Percentiles rank a stretch among this genome's conserved stretches.
phyloP scores from a whole-genome alignment of 2,329 filamentous ascomycete genomes.

The Hymenoscyphus infarciens region DNA sequence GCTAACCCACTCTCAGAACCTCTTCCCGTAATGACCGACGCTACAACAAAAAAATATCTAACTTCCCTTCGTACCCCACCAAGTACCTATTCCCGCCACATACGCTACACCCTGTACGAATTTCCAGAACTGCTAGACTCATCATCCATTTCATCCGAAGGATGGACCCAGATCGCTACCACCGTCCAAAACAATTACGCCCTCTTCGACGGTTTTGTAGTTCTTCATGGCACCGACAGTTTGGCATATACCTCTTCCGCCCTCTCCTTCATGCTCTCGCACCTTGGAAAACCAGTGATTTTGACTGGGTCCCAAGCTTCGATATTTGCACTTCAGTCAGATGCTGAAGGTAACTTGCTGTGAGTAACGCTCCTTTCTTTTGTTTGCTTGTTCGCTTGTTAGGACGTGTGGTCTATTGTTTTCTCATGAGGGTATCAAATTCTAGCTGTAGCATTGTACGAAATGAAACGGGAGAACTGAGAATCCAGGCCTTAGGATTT shows the following conservation, averaged over 20 bases:
- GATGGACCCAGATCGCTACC: conserved; percentile 65
- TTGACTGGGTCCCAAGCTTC: conserved; percentile 62
- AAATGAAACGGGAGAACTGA: not conserved
- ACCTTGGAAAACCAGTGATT: conserved; percentile 68
- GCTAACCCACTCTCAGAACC: conserved; percentile 25
- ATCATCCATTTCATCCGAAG: conserved; percentile 66
- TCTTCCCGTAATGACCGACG: conserved; percentile 32
- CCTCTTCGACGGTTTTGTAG: conserved; percentile 66
- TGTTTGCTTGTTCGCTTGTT: not conserved
- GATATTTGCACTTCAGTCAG: conserved; percentile 68
- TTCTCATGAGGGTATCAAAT: no score
- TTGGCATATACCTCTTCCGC: conserved; percentile 65
- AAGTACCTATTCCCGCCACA: conserved; percentile 60
- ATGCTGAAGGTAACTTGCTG: conserved; percentile 68
- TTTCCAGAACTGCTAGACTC: conserved; percentile 67
- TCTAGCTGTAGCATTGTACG: not conserved
- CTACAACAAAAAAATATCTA: conserved; percentile 28
- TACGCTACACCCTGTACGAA: conserved; percentile 66
- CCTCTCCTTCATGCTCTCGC: conserved; percentile 69
- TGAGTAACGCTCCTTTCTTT: not conserved
- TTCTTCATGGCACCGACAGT: conserved; percentile 70
- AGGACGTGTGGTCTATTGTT: not conserved
- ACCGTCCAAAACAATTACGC: conserved; percentile 61
- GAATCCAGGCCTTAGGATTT: no score
- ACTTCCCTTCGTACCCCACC: conserved; percentile 52